Base-by-base conservation (phyloP, 164 flowering plant species). In the Warburgia ugandensis region DNA sequence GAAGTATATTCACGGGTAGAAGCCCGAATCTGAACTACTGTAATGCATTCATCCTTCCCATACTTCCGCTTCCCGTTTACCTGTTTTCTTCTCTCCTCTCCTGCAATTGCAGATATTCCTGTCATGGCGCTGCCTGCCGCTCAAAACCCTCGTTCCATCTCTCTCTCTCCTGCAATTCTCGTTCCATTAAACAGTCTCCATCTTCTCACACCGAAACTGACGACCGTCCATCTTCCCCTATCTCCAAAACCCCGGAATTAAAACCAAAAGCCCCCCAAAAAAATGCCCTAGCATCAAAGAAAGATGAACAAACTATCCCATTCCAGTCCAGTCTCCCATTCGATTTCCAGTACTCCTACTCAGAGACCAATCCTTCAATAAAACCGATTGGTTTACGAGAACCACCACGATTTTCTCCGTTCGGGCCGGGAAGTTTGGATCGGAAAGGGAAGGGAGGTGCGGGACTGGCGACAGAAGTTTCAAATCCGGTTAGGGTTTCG, bases 341-440 rank as follows among this genome's bases (percentile, higher is more conserved):
- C 44, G 91, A 90, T 62, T 90, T 90, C 67, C 67, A 71, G 37
- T 76, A 82, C 72, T 84, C 97, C 0, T 90, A 90, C 64, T 78
- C 95, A 3, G 97, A 86, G 64, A 63, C 70, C 23, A 65, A 79
- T 60, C 79, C 82, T 0, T 59, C 61, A 0, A 59, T 77, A 26
- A 26, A 76, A 45, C 97, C 95, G 8, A 90, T 90, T 26, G 82
- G 81, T 26, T 90, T 67, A 38, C 85, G 95, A 1, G 97, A 90
- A 54, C 78, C 89, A 4, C 80, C 83, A 2, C 66, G 71, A 66
- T 86, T 81, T 60, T 86, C 95, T 5, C 97, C 97, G 0, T 90
- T 90, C 37, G 95, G 97, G 3, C 94, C 94, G 3, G 95, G 91
- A 5, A 72, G 88, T 17, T 65, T 90, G 5, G 88, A 86, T 51